A percentile compares a stretch with the other conserved stretches of the same genome.
These are phyloP conservation scores for Zangia roseola DNA, from an alignment of 768 basidiomycete genomes.

Conservation along the genomic window DNA sequence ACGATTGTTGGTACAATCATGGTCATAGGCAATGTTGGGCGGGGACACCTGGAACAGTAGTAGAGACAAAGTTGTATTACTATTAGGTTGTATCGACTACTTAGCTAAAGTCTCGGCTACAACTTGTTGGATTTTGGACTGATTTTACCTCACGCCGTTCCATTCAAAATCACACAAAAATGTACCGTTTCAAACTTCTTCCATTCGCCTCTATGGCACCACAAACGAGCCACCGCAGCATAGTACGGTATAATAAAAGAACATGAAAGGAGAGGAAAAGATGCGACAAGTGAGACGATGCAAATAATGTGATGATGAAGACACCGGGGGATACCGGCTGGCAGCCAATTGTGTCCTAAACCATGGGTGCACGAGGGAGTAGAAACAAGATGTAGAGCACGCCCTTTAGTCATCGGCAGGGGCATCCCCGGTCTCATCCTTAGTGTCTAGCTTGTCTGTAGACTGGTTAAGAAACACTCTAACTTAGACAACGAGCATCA, in stretches of 20 bases:
- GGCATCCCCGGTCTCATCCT: conserved; percentile 68
- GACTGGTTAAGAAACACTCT: conserved; percentile 11
- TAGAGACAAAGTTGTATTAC: too few relatives aligned
- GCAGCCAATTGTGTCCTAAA: conserved; percentile 11
- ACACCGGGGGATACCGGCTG: conserved; percentile 9
- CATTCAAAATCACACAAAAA: not conserved
- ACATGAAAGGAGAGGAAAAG: conserved; percentile 26
- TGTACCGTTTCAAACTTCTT: conserved; percentile 30
- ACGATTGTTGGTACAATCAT: conserved; percentile 9
- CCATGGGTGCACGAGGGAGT: conserved; percentile 19
- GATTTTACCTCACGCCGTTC: too few relatives aligned
- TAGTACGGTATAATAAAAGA: conserved; percentile 37
- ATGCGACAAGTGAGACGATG: conserved; percentile 34
- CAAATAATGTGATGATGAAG: conserved; percentile 30
- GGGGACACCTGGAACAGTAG: too few relatives aligned
- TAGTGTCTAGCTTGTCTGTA: conserved; percentile 69
- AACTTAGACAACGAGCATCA: conserved; percentile 17
- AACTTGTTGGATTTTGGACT: too few relatives aligned
- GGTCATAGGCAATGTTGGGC: conserved; percentile 21
- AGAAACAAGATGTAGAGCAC: conserved; percentile 7
- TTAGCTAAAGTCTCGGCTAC: too few relatives aligned
- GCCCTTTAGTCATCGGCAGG: conserved; percentile 61
- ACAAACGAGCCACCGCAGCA: conserved; percentile 32
- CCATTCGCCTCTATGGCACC: conserved; percentile 33
- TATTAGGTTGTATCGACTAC: too few relatives aligned